These are phyloP conservation scores for Elsinoe fawcettii DNA, from an alignment of 2,329 filamentous ascomycete genomes.

Conservation along the genomic window DNA sequence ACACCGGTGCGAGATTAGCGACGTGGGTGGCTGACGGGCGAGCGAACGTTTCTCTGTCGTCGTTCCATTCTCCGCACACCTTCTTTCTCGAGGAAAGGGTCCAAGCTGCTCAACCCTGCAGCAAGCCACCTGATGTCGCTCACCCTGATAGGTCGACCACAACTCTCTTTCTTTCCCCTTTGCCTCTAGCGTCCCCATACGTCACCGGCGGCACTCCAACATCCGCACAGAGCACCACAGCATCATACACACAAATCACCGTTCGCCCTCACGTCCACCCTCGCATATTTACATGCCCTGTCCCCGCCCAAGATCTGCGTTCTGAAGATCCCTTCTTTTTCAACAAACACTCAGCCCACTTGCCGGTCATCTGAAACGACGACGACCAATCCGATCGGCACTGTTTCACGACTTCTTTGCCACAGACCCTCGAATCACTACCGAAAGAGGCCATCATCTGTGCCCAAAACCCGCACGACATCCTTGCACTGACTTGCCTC, in stretches of 20 bases:
- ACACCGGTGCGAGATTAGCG: conserved; percentile 5
- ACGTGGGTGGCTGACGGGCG: conserved; percentile 16
- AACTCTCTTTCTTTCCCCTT: neutral
- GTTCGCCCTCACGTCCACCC: conserved; percentile 27
- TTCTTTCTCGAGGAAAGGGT: neutral
- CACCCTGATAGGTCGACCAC: neutral
- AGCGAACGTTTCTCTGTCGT: conserved; percentile 13
- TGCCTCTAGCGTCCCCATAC: neutral
- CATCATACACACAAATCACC: conserved; percentile 41
- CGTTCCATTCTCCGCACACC: neutral
- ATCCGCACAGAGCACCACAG: conserved; percentile 39
- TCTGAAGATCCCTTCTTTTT: conserved; percentile 16
- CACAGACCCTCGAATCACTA: conserved; percentile 11
- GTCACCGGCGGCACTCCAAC: conserved; percentile 36
- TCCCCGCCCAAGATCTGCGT: conserved; percentile 14
- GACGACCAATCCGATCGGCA: conserved; percentile 7
- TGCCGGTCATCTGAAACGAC: conserved; percentile 16
- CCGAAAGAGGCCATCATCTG: conserved; percentile 2
- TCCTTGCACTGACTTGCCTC: conserved; percentile 11
- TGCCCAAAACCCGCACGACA: conserved; percentile 3
- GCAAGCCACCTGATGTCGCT: neutral
- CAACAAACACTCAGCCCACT: conserved; percentile 13
- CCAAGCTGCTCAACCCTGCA: conserved; percentile 1
- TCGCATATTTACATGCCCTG: conserved; percentile 13
- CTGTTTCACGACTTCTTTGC: conserved; percentile 12